Conservation (phyloP, 495 filamentous ascomycete genomes). For the Penicillium canescens region DNA sequence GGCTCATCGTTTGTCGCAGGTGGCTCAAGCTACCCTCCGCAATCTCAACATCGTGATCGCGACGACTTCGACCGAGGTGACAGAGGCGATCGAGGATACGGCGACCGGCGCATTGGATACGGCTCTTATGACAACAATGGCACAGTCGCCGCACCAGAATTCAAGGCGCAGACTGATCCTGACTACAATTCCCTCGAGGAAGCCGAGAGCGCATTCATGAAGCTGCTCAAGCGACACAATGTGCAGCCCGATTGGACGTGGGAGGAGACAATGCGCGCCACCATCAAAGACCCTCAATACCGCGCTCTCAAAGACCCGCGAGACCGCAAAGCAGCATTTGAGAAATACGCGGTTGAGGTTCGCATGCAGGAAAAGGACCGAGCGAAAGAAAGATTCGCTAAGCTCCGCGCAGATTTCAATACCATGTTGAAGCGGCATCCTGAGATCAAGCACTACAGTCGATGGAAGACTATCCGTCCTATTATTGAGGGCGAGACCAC, state of each 20-base stretch:
- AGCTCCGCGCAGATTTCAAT: constrained; percentile 89
- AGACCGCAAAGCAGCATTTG: constrained; percentile 88
- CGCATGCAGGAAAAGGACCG: constrained; percentile 91
- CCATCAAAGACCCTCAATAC: constrained; percentile 93
- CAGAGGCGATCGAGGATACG: constrained; percentile 53
- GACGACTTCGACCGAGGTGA: constrained; percentile 18
- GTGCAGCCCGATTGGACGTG: constrained; percentile 91
- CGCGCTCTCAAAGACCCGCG: constrained; percentile 91
- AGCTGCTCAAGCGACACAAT: constrained; percentile 80
- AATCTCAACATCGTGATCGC: constrained; percentile 29
- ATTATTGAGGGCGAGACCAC: constrained; percentile 96
- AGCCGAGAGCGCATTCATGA: constrained; percentile 91
- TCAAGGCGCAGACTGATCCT: constrained; percentile 70
- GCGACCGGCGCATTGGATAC: constrained; percentile 69
- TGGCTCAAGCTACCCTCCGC: constrained; percentile 43
- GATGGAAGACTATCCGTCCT: constrained; percentile 94
- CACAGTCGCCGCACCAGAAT: constrained; percentile 56
- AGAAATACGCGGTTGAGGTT: constrained; percentile 92
- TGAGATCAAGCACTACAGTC: constrained; percentile 96
- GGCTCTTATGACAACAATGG: constrained; percentile 55
- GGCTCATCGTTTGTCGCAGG: constrained; percentile 68
- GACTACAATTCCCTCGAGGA: constrained; percentile 86
- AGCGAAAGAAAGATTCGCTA: constrained; percentile 90
- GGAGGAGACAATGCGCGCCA: constrained; percentile 84
- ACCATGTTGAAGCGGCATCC: constrained; percentile 96